Evolutionary conservation across 2,329 filamentous ascomycete species (phyloP).

Genomic region (Sclerotinia glacialis): DNA sequence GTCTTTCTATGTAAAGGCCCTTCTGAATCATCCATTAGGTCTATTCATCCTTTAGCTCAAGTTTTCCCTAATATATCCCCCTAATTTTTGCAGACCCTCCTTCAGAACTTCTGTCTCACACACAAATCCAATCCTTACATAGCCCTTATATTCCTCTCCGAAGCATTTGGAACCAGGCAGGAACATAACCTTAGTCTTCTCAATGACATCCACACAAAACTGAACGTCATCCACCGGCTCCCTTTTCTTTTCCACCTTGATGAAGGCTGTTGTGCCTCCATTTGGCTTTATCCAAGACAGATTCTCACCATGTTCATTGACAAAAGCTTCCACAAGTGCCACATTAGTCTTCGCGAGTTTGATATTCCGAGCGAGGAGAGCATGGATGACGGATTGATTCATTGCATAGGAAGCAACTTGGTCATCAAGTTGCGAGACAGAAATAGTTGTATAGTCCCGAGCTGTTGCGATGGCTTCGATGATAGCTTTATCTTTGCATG

Average conservation of each 20-base stretch:
- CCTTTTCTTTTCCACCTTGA: conserved; percentile 56
- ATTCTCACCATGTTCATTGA: conserved; percentile 56
- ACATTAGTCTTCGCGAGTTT: conserved; percentile 66
- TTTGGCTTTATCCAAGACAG: conserved; percentile 71
- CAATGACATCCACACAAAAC: conserved; percentile 67
- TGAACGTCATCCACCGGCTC: conserved; percentile 65
- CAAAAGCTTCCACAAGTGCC: conserved; percentile 62
- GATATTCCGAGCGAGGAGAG: conserved; percentile 61
- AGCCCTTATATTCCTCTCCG: conserved; percentile 70
- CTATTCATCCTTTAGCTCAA: conserved; percentile 13
- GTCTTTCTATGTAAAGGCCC: background rate
- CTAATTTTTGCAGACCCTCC: conserved; percentile 54
- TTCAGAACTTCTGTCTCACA: conserved; percentile 67
- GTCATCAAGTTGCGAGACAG: conserved; percentile 80
- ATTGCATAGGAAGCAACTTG: conserved; percentile 74
- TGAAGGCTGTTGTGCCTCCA: conserved; percentile 76
- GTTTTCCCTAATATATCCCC: conserved; percentile 32
- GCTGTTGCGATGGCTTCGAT: conserved; percentile 62
- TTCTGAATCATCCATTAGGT: background rate
- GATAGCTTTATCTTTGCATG: conserved; percentile 60
- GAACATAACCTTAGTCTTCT: conserved; percentile 69
- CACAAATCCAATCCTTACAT: conserved; percentile 74
- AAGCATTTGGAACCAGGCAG: conserved; percentile 73
- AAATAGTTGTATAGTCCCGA: conserved; percentile 82
- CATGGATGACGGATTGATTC: conserved; percentile 59